Evolutionary conservation across 768 basidiomycete species (phyloP), one percentile per base, ranked within the genome.

Genomic region (Tephrocybe sp.): DNA sequence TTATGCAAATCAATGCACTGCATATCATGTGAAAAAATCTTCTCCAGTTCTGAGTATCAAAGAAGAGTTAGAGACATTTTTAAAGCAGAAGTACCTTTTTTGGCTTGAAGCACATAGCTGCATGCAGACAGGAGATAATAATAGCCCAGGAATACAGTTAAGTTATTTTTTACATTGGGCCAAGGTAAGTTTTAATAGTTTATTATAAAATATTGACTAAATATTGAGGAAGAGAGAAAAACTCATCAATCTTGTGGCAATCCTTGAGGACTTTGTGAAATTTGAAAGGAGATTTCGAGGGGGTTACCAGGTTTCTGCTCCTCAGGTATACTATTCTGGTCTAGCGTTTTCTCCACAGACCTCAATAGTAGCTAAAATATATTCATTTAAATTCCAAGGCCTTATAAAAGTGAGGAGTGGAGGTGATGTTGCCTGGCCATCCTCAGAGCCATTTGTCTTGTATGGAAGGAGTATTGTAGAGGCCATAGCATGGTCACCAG

Each of bases 31-130:
- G 2, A 17, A n/a, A n/a, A n/a, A n/a, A n/a, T n/a, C n/a, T n/a
- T n/a, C n/a, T n/a, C n/a, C n/a, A 39, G 31, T 16, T 23, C 1
- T 32, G 4, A 6, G 16, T 11, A 16, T 47, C n/a, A 7, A 11
- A 13, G 30, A 52, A 34, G 30, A 14, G 12, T 32, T 47, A 1
- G 13, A 33, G 7, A 11, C 12, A 3, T 58, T 61, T 23, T 17
- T 51, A 14, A 11, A 51, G 4, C 4, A 32, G 2, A 40, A 48
- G 12, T 52, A 52, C 16, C 44, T 59, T 1, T 57, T 47, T 39
- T 61, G 60, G 60, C 51, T 61, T 30, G 60, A 61, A 39, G 52
- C 46, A 38, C 38, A 56, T 39, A 61, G 54, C 38, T 32, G 58
- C 8, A 39, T 38, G 2, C 12, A 33, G 35, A 45, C 43, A 32